Evolutionary conservation across 352 stramenopile genomes (phyloP).

Genomic region (Phytopythium boreale): DNA sequence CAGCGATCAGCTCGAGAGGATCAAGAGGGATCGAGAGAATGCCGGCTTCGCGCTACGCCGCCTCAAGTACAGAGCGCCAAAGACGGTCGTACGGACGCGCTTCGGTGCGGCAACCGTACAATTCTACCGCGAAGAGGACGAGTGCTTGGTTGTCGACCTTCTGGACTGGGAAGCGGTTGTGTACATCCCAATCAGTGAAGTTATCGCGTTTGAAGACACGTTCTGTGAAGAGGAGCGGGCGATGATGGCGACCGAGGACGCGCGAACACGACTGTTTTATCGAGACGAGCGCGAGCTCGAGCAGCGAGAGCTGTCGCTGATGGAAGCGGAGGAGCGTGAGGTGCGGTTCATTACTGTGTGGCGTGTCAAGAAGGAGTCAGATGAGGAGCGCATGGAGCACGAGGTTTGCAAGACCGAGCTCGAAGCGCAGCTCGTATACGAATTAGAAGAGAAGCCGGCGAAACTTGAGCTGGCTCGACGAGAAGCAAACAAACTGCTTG

Average conservation of each 20-base stretch:
- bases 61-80: slow-evolving; percentile 37
- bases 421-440: slow-evolving; percentile 43
- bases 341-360: slow-evolving; percentile 35
- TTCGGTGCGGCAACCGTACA: slow-evolving; percentile 46
- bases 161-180: slow-evolving; percentile 52
- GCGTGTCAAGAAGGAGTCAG: slow-evolving; percentile 33
- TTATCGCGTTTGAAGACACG: slow-evolving; percentile 41
- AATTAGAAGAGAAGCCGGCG: slow-evolving; percentile 24
- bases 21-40: slow-evolving; percentile 13
- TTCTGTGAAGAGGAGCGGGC: slow-evolving; percentile 43
- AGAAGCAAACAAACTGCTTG: slow-evolving; percentile 34
- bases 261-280: slow-evolving; percentile 15
- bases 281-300: slow-evolving; percentile 18
- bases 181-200: slow-evolving; percentile 37
- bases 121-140: slow-evolving; percentile 53
- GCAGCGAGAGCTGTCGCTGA: slow-evolving; percentile 20
- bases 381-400: slow-evolving; percentile 26
- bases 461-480: slow-evolving; percentile 19
- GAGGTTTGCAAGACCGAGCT: slow-evolving; percentile 44
- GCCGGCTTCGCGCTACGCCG: slow-evolving; percentile 26
- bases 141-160: slow-evolving; percentile 39
- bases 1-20: slow-evolving; percentile 17
- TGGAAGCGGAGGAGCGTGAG: slow-evolving; percentile 42
- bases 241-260: slow-evolving; percentile 50
- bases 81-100: slow-evolving; percentile 36